These are phyloP conservation scores for Yamadazyma friedrichii DNA, from an alignment of 1,139 yeast genomes.

Conservation along the genomic window DNA sequence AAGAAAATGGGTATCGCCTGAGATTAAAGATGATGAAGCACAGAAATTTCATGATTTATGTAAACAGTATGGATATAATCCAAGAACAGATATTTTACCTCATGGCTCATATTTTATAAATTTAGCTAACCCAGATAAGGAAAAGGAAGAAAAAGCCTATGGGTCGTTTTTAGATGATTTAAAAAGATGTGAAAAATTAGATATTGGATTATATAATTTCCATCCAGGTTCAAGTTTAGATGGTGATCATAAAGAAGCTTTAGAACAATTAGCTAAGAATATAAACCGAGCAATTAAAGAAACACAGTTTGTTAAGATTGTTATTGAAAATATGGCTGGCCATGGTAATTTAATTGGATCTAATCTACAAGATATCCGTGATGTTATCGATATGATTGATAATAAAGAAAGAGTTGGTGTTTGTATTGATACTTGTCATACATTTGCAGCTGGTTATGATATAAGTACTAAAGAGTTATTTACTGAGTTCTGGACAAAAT, in stretches of 20 bases:
- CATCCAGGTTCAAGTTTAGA: slow-evolving; percentile 93
- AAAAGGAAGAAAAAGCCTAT: slow-evolving; percentile 72
- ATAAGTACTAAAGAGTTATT: slow-evolving; percentile 56
- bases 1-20: slow-evolving; percentile 87
- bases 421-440: slow-evolving; percentile 92
- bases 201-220: slow-evolving; percentile 84
- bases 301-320: slow-evolving; percentile 79
- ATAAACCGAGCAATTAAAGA: slow-evolving; percentile 74
- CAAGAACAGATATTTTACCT: slow-evolving; percentile 78
- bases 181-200: slow-evolving; percentile 77
- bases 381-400: slow-evolving; percentile 73
- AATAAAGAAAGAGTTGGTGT: slow-evolving; percentile 86
- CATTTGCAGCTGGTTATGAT: slow-evolving; percentile 96
- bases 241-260: slow-evolving; percentile 63
- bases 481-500: slow-evolving; percentile 67
- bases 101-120: slow-evolving; percentile 95
- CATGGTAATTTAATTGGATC: slow-evolving; percentile 91
- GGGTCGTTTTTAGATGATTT: slow-evolving; percentile 85
- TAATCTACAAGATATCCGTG: slow-evolving; percentile 67
- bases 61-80: slow-evolving; percentile 61
- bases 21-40: slow-evolving; percentile 65
- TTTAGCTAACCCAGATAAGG: slow-evolving; percentile 84
- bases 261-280: slow-evolving; percentile 68
- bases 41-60: slow-evolving; percentile 63
- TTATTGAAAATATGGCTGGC: slow-evolving; percentile 97